Conservation (phyloP, 129 eudicot genomes). For the Escallonia rubra region DNA sequence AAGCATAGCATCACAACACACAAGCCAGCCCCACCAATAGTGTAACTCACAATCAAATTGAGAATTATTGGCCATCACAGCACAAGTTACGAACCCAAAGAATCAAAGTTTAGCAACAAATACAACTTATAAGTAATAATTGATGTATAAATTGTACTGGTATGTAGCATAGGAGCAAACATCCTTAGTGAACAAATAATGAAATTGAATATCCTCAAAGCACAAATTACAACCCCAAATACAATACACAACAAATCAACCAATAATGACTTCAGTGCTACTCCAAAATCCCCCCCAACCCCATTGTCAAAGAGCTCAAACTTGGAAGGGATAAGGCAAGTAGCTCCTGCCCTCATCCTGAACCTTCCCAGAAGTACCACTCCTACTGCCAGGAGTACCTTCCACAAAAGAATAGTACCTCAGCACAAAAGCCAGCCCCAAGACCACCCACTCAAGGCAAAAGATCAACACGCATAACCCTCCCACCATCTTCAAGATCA, state of each 20-base stretch:
- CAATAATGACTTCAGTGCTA: background rate
- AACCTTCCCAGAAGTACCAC: conserved; percentile 27
- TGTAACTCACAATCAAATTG: too few species aligned
- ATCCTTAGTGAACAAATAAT: background rate
- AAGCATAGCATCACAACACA: too few species aligned
- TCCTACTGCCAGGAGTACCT: conserved; percentile 15
- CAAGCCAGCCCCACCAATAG: too few species aligned
- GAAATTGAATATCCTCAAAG: background rate
- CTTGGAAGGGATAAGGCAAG: conserved; percentile 61
- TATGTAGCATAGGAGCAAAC: too few species aligned
- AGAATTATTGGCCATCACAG: too few species aligned
- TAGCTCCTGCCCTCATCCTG: conserved; percentile 34
- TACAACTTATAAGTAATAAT: too few species aligned
- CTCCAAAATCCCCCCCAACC: too few species aligned
- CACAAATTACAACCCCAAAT: background rate
- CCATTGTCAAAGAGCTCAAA: conserved; percentile 22
- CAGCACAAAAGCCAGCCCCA: conserved; percentile 61
- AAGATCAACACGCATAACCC: conserved; percentile 62
- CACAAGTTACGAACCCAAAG: too few species aligned
- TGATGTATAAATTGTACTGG: too few species aligned
- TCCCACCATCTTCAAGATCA: conserved; percentile 62
- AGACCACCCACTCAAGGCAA: conserved; percentile 68
- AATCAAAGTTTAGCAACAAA: too few species aligned
- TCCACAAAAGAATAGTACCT: conserved; percentile 62
- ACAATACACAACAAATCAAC: background rate